These are phyloP conservation scores for Pseudogymnoascus sp. DNA, from an alignment of 2,329 filamentous ascomycete species.

Conservation along the genomic window DNA sequence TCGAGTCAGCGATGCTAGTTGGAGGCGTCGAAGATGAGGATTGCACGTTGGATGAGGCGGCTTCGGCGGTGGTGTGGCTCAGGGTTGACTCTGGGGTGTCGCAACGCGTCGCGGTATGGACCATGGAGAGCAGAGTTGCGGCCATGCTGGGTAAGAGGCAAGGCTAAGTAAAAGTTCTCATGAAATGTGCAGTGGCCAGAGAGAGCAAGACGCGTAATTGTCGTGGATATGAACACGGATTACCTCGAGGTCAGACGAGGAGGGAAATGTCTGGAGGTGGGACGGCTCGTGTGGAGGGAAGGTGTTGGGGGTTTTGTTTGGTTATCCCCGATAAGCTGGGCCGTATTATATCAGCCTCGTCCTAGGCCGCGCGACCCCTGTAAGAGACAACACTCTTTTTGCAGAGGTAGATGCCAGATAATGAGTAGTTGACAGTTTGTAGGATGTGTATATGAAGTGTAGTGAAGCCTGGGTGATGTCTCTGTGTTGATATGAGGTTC, in stretches of 20 bases:
- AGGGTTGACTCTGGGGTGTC: slow-evolving; percentile 19
- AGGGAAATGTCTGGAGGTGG: neutral
- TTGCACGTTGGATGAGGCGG: slow-evolving; percentile 19
- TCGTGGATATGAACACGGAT: neutral
- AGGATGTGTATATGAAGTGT: neutral
- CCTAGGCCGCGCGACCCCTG: neutral
- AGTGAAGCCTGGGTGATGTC: neutral
- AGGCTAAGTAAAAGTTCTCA: neutral
- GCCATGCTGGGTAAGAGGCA: neutral
- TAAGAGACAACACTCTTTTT: neutral
- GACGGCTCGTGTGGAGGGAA: neutral
- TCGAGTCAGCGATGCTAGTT: slow-evolving; percentile 56
- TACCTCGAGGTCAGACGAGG: neutral
- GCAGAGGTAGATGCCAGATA: neutral
- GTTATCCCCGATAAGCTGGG: slow-evolving; percentile 6
- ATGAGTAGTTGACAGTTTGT: neutral
- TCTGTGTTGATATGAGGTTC: neutral
- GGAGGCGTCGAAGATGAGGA: slow-evolving; percentile 50
- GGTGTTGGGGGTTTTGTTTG: slow-evolving; percentile 6
- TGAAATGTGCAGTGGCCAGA: neutral
- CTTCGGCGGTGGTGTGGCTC: slow-evolving; percentile 23
- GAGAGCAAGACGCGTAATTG: slow-evolving; percentile 1
- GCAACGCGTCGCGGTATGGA: slow-evolving; percentile 1
- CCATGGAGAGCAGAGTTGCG: neutral
- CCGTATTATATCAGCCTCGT: slow-evolving; percentile 6